Conservation (phyloP, 331 rosid species). For the Telfairia occidentalis region DNA sequence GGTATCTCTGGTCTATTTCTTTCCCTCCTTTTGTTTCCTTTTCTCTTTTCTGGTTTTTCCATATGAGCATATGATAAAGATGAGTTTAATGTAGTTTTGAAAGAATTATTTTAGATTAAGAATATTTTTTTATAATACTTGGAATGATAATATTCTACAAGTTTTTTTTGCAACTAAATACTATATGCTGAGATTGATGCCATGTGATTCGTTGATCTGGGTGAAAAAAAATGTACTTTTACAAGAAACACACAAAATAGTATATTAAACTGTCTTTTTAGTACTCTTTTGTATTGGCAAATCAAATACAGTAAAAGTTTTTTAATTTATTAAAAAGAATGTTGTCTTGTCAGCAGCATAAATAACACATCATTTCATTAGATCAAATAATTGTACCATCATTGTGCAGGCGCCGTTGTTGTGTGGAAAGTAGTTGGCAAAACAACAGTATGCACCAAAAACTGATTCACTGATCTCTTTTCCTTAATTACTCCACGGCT, state of each 20-base stretch:
- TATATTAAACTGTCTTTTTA: not conserved
- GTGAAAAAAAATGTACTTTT: no score
- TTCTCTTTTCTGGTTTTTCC: slow-evolving; percentile 42
- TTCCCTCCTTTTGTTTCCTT: no score
- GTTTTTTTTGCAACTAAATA: no score
- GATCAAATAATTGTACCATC: not conserved
- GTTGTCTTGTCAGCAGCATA: slow-evolving; percentile 51
- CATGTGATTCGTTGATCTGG: no score
- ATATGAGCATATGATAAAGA: slow-evolving; percentile 53
- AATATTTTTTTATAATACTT: no score
- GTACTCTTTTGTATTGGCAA: not conserved
- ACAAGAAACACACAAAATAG: no score
- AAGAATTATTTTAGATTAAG: no score
- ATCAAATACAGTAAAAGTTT: slow-evolving; percentile 26
- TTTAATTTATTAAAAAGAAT: slow-evolving; percentile 41
- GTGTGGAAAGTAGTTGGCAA: not conserved
- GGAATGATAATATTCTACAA: not conserved
- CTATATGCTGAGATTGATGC: no score
- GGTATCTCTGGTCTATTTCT: slow-evolving; percentile 42
- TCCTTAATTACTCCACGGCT: not conserved
- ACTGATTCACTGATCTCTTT: not conserved
- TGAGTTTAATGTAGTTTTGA: slow-evolving; percentile 33
- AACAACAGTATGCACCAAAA: not conserved
- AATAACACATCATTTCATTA: slow-evolving; percentile 10
- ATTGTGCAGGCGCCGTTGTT: not conserved